Percentiles rank a stretch among this genome's conserved stretches.
phyloP scores from a whole-genome alignment of 2,329 filamentous ascomycete genomes.

The Nemania abortiva region DNA sequence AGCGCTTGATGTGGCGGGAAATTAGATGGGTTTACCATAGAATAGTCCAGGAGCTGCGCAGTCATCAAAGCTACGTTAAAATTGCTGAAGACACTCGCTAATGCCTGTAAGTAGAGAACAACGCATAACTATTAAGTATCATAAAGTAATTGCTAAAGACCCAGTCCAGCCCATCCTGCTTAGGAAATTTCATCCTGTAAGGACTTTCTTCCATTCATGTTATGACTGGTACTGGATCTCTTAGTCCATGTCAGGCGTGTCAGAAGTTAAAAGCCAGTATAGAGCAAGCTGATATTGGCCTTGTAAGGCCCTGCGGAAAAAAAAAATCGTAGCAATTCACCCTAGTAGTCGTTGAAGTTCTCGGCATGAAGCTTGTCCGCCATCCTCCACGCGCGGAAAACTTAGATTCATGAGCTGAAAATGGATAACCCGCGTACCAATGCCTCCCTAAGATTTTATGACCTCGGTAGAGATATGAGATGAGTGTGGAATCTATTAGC shows the following conservation, averaged over 20 bases:
- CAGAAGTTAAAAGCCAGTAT: background rate
- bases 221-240: background rate
- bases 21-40: background rate
- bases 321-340: background rate
- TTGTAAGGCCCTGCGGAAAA: background rate
- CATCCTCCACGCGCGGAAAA: background rate
- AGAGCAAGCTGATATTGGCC: background rate
- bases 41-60: background rate
- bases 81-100: background rate
- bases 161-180: background rate
- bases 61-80: background rate
- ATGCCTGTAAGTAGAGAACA: conserved; percentile 5
- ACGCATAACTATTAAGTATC: conserved; percentile 21
- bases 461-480: no score
- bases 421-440: background rate
- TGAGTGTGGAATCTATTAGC: background rate
- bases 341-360: background rate
- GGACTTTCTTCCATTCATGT: background rate
- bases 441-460: no score
- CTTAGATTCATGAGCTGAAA: background rate
- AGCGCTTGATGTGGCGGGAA: background rate
- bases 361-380: background rate
- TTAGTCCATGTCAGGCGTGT: background rate
- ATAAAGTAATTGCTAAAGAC: background rate
- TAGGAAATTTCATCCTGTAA: background rate